Conservation (phyloP, 371 early-diverging fungal species). For the Lichtheimia hyalospora region DNA sequence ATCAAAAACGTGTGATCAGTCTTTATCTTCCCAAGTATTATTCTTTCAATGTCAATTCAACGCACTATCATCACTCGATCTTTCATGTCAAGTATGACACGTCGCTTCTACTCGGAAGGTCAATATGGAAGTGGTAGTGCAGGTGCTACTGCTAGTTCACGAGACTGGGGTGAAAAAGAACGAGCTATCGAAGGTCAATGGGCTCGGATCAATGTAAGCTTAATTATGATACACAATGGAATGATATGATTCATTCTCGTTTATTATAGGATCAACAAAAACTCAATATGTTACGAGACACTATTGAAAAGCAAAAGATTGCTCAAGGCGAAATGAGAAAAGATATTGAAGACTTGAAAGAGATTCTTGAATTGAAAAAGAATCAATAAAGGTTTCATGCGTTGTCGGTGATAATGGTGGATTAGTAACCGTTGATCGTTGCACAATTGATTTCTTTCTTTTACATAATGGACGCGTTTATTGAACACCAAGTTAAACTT, state of each 20-base stretch:
- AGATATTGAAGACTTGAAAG: slow-evolving; percentile 22
- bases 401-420: not conserved
- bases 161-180: slow-evolving; percentile 44
- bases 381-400: not conserved
- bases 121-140: slow-evolving; percentile 9
- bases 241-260: not conserved
- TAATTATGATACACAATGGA: not conserved
- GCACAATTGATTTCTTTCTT: no score
- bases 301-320: slow-evolving; percentile 30
- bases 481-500: slow-evolving; percentile 55
- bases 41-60: not conserved
- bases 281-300: slow-evolving; percentile 33
- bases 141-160: slow-evolving; percentile 36
- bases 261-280: slow-evolving; percentile 39
- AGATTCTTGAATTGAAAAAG: slow-evolving; percentile 3
- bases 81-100: not conserved
- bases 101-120: not conserved
- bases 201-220: slow-evolving; percentile 44
- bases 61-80: not conserved
- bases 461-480: slow-evolving; percentile 30
- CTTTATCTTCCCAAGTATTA: no score
- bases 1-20: not conserved
- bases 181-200: slow-evolving; percentile 48
- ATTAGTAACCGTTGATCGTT: no score
- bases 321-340: slow-evolving; percentile 26